Base-by-base conservation (phyloP, 495 filamentous ascomycete species). In the Neurospora pannonica region DNA sequence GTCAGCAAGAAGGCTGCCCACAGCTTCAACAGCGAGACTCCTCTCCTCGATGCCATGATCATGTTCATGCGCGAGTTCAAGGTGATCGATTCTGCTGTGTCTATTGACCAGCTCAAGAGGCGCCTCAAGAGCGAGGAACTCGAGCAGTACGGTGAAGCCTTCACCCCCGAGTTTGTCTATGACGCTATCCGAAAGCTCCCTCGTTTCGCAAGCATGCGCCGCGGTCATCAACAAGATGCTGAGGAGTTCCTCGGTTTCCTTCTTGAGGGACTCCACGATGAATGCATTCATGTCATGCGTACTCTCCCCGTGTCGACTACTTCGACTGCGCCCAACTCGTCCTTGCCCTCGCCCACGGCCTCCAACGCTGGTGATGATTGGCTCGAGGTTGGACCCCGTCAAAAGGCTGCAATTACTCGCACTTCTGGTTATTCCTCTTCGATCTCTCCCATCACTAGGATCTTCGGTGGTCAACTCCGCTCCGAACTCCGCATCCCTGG, bases 181-280 rank as follows among this genome's bases (percentile, higher is more conserved):
- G 93, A 97, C 70, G 92, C 94, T 48, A 97, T 98, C 74, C 88
- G 91, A 74, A 90, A 91, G 76, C 84, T 97, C 62, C 93, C 94
- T 54, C 90, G 94, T 69, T 98, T 99, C 82, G 88, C 93, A 28
- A 91, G 92, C 77, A 98, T 99, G 96, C 72, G 94, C 91, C 92
- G 94, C 70, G 96, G 96, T 2, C 97, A 98, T 74, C 96, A 99
- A 80, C 95, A 99, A 86, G 96, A 99, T 84, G 97, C 97, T 10
- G 94, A 99, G 80, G 96, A 99, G 75, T 99, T 99, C 81, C 85
- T 99, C 8, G 97, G 96, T 0, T 98, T 98, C 77, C 86, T 98
- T 43, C 86, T 99, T 9, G 94, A 97, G 77, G 93, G 93, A 71
- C 88, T 99, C 62, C 95, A 98, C 78, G 94, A 98, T 73, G 96